phyloP scores from a whole-genome alignment of 805 yeast genomes.

The Wickerhamomyces chaumierensis region DNA sequence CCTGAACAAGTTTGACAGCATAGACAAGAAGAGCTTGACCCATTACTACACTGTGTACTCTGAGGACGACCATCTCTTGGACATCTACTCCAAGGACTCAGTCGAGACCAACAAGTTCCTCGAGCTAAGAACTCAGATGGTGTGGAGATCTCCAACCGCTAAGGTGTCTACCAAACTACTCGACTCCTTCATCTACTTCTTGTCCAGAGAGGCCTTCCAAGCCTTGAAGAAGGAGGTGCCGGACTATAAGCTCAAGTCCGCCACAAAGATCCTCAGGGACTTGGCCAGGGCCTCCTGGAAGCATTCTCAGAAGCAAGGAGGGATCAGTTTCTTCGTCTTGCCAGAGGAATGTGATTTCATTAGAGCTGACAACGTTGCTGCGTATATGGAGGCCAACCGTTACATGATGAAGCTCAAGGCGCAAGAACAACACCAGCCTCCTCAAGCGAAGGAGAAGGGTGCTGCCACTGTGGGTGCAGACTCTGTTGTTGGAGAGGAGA shows the following conservation, averaged over 20 bases:
- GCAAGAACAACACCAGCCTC: conserved; percentile 11
- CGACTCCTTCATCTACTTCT: conserved; percentile 63
- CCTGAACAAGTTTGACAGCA: conserved; percentile 59
- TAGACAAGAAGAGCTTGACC: conserved; percentile 66
- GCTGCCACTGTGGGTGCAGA: conserved; percentile 82
- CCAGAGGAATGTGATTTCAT: conserved; percentile 64
- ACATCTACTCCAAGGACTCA: conserved; percentile 56
- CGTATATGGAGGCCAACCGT: conserved; percentile 86
- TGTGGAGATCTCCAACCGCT: conserved; percentile 79
- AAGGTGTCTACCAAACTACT: conserved; percentile 67
- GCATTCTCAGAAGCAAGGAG: conserved; percentile 47
- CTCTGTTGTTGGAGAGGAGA: conserved; percentile 59
- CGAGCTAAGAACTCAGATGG: conserved; percentile 72
- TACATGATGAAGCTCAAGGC: conserved; percentile 60
- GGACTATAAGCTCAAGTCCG: conserved; percentile 27
- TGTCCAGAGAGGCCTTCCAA: conserved; percentile 40
- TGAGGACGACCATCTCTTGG: conserved; percentile 46
- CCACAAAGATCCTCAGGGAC: conserved; percentile 68
- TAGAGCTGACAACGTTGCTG: conserved; percentile 67
- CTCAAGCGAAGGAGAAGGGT: conserved; percentile 32
- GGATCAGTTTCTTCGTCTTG: conserved; percentile 57
- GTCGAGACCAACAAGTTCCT: conserved; percentile 65
- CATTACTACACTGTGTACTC: conserved; percentile 60
- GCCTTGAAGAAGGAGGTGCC: conserved; percentile 31
- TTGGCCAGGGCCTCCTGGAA: conserved; percentile 89